phyloP scores from a whole-genome alignment of 306 rosid genomes.

The Mimosa bimucronata region DNA sequence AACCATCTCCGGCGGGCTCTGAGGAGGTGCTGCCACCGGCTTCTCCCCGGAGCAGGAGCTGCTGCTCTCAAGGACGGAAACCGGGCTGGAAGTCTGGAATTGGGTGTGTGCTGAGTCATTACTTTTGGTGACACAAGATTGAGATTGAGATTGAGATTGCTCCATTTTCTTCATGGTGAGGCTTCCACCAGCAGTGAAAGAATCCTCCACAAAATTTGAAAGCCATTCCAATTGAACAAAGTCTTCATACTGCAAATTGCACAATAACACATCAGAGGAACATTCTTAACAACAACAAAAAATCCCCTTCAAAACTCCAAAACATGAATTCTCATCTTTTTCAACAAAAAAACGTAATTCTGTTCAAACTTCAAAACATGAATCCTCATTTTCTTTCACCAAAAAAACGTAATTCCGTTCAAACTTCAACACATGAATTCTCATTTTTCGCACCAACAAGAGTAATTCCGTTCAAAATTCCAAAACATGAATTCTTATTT shows the following conservation, averaged over 20 bases:
- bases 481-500: too few species aligned
- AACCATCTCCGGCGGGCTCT: constrained; percentile 56
- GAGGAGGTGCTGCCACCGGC: constrained; percentile 32
- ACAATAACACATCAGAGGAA: neutral
- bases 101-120: constrained; percentile 60
- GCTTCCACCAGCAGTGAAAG: constrained; percentile 74
- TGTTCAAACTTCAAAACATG: too few species aligned
- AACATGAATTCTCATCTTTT: neutral
- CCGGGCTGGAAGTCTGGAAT: constrained; percentile 81
- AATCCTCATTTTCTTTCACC: too few species aligned
- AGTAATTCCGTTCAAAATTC: too few species aligned
- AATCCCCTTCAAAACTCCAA: neutral
- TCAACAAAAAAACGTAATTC: too few species aligned
- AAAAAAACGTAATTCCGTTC: too few species aligned
- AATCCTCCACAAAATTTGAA: constrained; percentile 86
- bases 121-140: constrained; percentile 32
- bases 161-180: constrained; percentile 75
- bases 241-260: constrained; percentile 71
- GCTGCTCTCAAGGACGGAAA: constrained; percentile 93
- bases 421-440: too few species aligned
- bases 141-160: neutral
- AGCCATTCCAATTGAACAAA: constrained; percentile 94
- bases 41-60: constrained; percentile 79
- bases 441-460: too few species aligned
- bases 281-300: neutral